Conservation (phyloP, 345 rosid species). For the Euphorbia tirucalli region DNA sequence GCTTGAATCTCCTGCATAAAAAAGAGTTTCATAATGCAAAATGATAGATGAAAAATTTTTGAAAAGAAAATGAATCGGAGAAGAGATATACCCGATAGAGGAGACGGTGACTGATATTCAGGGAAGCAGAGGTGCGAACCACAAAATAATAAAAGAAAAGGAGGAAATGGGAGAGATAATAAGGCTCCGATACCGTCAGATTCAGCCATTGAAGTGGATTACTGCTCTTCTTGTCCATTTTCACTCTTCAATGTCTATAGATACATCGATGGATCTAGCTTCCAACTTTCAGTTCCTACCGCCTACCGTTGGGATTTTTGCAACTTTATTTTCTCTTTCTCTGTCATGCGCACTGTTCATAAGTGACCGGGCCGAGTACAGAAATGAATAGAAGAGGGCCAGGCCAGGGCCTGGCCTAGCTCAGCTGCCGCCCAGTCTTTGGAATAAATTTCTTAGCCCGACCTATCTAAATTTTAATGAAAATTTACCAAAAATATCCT, state of each 20-base stretch:
- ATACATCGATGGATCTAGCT: background rate
- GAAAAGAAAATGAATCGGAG: background rate
- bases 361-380: too few species aligned
- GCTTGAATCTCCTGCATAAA: slow-evolving; percentile 85
- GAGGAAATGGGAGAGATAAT: slow-evolving; percentile 62
- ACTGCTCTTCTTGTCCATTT: slow-evolving; percentile 10
- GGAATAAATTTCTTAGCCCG: too few species aligned
- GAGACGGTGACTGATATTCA: slow-evolving; percentile 38
- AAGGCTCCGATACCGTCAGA: slow-evolving; percentile 62
- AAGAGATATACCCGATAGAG: slow-evolving; percentile 41
- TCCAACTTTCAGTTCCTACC: background rate
- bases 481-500: too few species aligned
- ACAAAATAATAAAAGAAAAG: slow-evolving; percentile 72
- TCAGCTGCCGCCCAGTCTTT: too few species aligned
- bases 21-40: background rate
- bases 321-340: too few species aligned
- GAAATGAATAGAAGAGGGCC: too few species aligned
- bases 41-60: background rate
- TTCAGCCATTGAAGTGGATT: slow-evolving; percentile 45
- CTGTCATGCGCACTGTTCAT: too few species aligned
- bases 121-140: slow-evolving; percentile 52
- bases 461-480: too few species aligned
- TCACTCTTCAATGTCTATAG: background rate
- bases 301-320: too few species aligned
- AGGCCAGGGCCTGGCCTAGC: too few species aligned